Evolutionary conservation across 768 basidiomycete genomes (phyloP), one percentile per base, ranked within the genome.

Genomic region (Podaxis sp.): DNA sequence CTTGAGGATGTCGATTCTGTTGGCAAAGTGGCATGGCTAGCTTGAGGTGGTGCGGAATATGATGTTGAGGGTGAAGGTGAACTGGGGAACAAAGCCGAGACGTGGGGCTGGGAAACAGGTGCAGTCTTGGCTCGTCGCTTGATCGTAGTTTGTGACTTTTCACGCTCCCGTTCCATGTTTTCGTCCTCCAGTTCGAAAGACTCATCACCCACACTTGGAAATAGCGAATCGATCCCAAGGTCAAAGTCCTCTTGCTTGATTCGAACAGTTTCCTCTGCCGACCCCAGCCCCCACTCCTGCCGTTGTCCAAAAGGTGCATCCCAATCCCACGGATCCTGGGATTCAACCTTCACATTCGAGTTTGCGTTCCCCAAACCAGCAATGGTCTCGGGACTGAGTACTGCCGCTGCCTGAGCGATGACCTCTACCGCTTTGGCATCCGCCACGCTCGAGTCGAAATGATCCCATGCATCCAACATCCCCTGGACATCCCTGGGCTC

Each of bases 381-480:
- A n/a, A 46, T 55, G 17, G 60, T 33, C 29, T 74, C 72, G 5
- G 71, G 68, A 47, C 76, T 72, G 27, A 73, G 64, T 3, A 66
- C 65, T 41, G 66, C 73, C 3, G 76, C 75, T 6, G 77, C 79
- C 63, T 77, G 74, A 7, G 75, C 72, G 37, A 78, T 68, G 6
- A 82, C 72, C 57, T 79, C 74, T n/a, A 80, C 76, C 22, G 82
- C 77, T 59, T 77, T 78, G 25, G 78, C 69, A 25, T 78, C 80
- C 2, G 76, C 76, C 40, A 79, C 66, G 66, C 74, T 69, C 59
- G 71, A 68, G 67, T 88, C 86, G 63, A 85, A 78, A 65, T 83
- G 81, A 56, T 90, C 89, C 89, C 89, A 91, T 17, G 83, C 84
- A 60, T 89, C 87, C 49, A 90, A 71, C 74, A 88, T 81, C 12